Conservation (phyloP, 108 stramenopile species). For the Cyclotella choctawhatcheeana region DNA sequence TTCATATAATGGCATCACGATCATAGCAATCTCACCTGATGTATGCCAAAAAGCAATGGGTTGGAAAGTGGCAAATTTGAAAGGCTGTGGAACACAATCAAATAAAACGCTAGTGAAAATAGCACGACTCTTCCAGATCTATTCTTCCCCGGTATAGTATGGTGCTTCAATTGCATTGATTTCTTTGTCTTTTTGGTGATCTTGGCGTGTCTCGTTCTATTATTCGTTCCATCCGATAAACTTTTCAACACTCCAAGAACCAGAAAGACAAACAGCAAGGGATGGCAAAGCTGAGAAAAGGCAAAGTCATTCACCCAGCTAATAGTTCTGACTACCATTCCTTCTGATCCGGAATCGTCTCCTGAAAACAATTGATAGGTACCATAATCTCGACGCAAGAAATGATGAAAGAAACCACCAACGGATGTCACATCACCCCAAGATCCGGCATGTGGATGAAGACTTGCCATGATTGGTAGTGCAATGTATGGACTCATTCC, state of each 20-base stretch:
- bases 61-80: constrained; percentile 72
- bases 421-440: constrained; percentile 75
- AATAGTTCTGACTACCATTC: constrained; percentile 32
- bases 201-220: not conserved
- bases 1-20: too few relatives aligned
- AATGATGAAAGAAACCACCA: constrained; percentile 67
- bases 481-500: constrained; percentile 59
- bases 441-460: constrained; percentile 60
- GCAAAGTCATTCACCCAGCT: constrained; percentile 40
- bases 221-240: not conserved
- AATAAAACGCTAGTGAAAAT: constrained; percentile 56
- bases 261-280: constrained; percentile 7
- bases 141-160: too few relatives aligned
- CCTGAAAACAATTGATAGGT: constrained; percentile 68
- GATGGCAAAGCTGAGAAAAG: constrained; percentile 25
- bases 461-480: constrained; percentile 52
- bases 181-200: constrained; percentile 11
- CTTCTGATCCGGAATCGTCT: constrained; percentile 31
- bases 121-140: constrained; percentile 22
- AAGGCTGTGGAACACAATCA: constrained; percentile 72
- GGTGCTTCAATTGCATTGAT: not conserved
- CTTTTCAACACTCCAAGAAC: constrained; percentile 24
- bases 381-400: constrained; percentile 77
- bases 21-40: constrained; percentile 49
- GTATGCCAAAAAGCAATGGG: constrained; percentile 74